These are phyloP conservation scores for Chytridium lagenaria DNA, from an alignment of 371 early-diverging fungal genomes.

Conservation along the genomic window DNA sequence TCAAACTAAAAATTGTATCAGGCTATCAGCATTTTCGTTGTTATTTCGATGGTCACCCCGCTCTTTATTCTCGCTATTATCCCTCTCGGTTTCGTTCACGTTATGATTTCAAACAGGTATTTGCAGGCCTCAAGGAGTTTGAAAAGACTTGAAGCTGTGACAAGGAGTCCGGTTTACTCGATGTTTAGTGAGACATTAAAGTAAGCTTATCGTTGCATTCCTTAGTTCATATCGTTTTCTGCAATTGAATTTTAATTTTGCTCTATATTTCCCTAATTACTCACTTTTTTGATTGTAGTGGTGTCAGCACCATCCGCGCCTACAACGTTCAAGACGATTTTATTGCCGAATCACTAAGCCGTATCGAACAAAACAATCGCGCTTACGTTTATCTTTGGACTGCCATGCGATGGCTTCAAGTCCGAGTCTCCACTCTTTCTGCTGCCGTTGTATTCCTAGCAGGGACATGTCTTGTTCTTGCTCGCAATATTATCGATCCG, in stretches of 20 bases:
- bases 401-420: constrained; percentile 85
- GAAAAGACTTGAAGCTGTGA: constrained; percentile 75
- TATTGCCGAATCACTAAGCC: constrained; percentile 23
- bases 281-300: constrained; percentile 31
- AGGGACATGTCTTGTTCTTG: constrained; percentile 57
- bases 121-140: constrained; percentile 73
- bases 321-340: constrained; percentile 48
- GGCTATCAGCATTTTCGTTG: constrained; percentile 20
- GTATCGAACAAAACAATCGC: constrained; percentile 68
- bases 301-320: constrained; percentile 76
- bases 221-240: neutral
- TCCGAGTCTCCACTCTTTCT: constrained; percentile 74
- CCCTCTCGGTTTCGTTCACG: constrained; percentile 31
- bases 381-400: constrained; percentile 83
- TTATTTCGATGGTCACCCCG: constrained; percentile 59
- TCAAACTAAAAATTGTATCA: too few relatives aligned
- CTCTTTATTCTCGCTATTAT: constrained; percentile 33
- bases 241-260: neutral
- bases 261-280: neutral
- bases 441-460: constrained; percentile 74
- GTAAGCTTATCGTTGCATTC: constrained; percentile 42
- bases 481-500: constrained; percentile 56
- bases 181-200: constrained; percentile 71
- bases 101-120: constrained; percentile 51
- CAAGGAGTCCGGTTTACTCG: constrained; percentile 77